Percentiles rank a stretch among this genome's conserved stretches.
Conservation (phyloP, 257 asterid species). For the Ajuga chamaepitys region DNA sequence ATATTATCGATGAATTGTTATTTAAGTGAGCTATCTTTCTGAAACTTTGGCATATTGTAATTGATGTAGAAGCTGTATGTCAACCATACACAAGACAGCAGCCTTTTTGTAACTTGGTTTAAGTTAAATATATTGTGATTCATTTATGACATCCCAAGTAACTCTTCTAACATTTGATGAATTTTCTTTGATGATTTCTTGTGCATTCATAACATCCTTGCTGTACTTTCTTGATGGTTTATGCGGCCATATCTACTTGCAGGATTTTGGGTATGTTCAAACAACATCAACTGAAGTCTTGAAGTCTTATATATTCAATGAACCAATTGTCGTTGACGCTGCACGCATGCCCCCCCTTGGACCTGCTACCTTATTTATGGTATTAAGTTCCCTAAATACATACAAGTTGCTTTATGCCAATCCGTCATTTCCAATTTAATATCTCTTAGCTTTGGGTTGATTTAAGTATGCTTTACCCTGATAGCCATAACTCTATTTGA, state of each 20-base stretch:
- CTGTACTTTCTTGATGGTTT: not conserved
- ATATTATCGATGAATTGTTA: not conserved
- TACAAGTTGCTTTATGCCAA: not conserved
- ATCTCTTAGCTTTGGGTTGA: conserved; percentile 7
- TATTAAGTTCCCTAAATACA: conserved; percentile 24
- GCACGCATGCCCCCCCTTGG: conserved; percentile 85
- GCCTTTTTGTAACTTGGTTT: not conserved
- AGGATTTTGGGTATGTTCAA: conserved; percentile 99
- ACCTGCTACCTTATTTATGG: conserved; percentile 95
- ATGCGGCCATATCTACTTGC: conserved; percentile 16
- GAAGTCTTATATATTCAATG: conserved; percentile 91
- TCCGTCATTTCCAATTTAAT: not conserved
- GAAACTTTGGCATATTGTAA: not conserved
- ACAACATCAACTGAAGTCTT: conserved; percentile 94
- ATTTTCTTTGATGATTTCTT: not conserved
- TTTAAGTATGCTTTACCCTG: conserved; percentile 8
- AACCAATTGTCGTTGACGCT: conserved; percentile 92
- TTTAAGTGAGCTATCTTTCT: conserved; percentile 1
- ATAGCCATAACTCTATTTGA: conserved; percentile 18
- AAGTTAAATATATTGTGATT: not conserved
- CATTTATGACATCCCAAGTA: conserved; percentile 1
- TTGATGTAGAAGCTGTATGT: not conserved
- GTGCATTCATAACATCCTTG: not conserved
- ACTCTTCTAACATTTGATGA: conserved; percentile 3
- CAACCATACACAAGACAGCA: not conserved